Percentiles rank a stretch among this genome's conserved stretches.
Evolutionary conservation across 176 grass and related monocot species (phyloP).

Genomic region (Cymbopogon citratus): DNA sequence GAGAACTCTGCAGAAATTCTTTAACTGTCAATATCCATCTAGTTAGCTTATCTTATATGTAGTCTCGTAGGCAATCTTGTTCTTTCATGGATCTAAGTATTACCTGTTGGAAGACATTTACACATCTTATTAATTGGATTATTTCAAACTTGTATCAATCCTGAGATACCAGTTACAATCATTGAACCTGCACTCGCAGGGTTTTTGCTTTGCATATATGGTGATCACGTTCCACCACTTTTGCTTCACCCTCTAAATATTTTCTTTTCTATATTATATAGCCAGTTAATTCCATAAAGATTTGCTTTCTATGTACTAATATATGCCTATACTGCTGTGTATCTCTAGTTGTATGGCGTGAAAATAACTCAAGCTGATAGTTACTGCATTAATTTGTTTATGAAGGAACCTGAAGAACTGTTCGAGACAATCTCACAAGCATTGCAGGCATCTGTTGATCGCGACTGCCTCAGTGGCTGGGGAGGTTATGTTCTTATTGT

Average conservation of each 20-base stretch:
- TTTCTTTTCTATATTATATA: neutral
- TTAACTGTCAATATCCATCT: neutral
- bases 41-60: neutral
- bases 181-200: neutral
- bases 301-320: neutral
- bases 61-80: neutral
- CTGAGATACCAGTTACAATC: neutral
- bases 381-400: neutral
- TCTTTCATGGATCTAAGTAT: neutral
- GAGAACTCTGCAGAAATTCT: neutral
- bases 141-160: neutral
- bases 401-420: conserved; percentile 81
- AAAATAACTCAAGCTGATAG: neutral
- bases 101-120: neutral
- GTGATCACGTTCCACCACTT: neutral
- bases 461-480: conserved; percentile 90
- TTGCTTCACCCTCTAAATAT: neutral
- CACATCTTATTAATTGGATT: conserved; percentile 1
- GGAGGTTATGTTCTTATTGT: conserved; percentile 85
- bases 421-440: conserved; percentile 98
- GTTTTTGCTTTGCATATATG: neutral
- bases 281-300: neutral
- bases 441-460: conserved; percentile 66
- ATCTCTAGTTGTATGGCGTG: neutral
- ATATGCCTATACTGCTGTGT: neutral